Evolutionary conservation across 306 rosid genomes (phyloP).

Genomic region (Senna tora): DNA sequence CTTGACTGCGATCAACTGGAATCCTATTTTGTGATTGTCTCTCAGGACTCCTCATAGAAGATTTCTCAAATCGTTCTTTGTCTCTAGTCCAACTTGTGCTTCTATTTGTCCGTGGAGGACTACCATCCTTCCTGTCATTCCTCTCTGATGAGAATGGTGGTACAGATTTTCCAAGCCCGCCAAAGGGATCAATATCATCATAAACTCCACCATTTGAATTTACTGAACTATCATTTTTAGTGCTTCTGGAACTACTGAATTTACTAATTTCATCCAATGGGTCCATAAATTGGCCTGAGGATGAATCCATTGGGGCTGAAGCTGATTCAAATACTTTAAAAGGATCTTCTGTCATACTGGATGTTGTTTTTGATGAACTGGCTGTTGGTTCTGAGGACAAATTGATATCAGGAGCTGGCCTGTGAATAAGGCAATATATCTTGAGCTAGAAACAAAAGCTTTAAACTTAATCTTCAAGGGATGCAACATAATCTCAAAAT

Average conservation of each 20-base stretch:
- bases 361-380: conserved; percentile 53
- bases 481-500: conserved; percentile 28
- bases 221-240: conserved; percentile 53
- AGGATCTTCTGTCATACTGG: conserved; percentile 65
- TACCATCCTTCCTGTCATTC: conserved; percentile 62
- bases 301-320: conserved; percentile 44
- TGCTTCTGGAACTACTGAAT: conserved; percentile 63
- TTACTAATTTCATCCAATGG: conserved; percentile 80
- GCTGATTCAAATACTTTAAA: conserved; percentile 65
- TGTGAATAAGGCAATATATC: conserved; percentile 48
- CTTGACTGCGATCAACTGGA: conserved; percentile 55
- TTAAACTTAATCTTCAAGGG: background rate
- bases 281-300: conserved; percentile 58
- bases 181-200: conserved; percentile 87
- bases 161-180: conserved; percentile 78
- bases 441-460: conserved; percentile 16
- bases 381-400: conserved; percentile 67
- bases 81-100: conserved; percentile 51
- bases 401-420: conserved; percentile 63
- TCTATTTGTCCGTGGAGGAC: conserved; percentile 54
- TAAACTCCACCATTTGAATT: conserved; percentile 59
- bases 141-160: conserved; percentile 76
- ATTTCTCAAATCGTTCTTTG: conserved; percentile 59
- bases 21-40: conserved; percentile 59
- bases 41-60: conserved; percentile 63